Percentiles rank a stretch among this genome's conserved stretches.
These are phyloP conservation scores for Candida montana DNA, from an alignment of 805 yeast genomes.

Conservation along the genomic window DNA sequence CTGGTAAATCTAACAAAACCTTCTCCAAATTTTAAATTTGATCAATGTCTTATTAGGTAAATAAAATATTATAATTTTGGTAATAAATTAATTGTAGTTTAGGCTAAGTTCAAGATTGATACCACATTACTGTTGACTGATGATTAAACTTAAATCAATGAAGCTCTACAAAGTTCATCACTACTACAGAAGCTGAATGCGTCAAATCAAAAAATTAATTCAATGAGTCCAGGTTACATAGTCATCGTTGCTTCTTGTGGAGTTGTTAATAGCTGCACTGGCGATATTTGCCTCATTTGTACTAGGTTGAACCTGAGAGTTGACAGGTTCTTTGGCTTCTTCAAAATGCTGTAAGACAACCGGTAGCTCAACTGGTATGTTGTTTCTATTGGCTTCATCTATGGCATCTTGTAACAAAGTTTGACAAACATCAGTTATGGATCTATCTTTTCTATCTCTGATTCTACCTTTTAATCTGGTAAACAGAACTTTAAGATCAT, in stretches of 20 bases:
- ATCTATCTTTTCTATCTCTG: constrained; percentile 41
- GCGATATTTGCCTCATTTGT: constrained; percentile 11
- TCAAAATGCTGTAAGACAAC: constrained; percentile 18
- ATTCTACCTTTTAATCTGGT: constrained; percentile 51
- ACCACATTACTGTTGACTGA: neutral
- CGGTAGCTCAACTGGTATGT: constrained; percentile 17
- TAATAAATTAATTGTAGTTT: constrained; percentile 1
- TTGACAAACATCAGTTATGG: constrained; percentile 30
- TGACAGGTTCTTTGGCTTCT: constrained; percentile 1
- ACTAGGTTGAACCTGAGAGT: neutral
- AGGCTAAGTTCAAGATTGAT: too few relatives aligned
- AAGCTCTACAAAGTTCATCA: too few relatives aligned
- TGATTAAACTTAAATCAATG: too few relatives aligned
- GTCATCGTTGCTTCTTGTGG: constrained; percentile 6
- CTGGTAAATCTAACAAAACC: constrained; percentile 86
- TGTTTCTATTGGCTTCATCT: constrained; percentile 15
- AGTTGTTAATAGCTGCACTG: constrained; percentile 16
- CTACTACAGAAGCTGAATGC: too few relatives aligned
- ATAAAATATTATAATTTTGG: constrained; percentile 4
- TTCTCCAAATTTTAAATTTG: constrained; percentile 85
- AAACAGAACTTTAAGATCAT: constrained; percentile 57
- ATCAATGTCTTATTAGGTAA: constrained; percentile 2
- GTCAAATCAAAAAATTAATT: too few relatives aligned
- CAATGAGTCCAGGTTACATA: constrained; percentile 9
- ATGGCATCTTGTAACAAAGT: constrained; percentile 19